These are phyloP conservation scores for Boletus sensibilis DNA, from an alignment of 768 basidiomycete genomes.

Conservation along the genomic window DNA sequence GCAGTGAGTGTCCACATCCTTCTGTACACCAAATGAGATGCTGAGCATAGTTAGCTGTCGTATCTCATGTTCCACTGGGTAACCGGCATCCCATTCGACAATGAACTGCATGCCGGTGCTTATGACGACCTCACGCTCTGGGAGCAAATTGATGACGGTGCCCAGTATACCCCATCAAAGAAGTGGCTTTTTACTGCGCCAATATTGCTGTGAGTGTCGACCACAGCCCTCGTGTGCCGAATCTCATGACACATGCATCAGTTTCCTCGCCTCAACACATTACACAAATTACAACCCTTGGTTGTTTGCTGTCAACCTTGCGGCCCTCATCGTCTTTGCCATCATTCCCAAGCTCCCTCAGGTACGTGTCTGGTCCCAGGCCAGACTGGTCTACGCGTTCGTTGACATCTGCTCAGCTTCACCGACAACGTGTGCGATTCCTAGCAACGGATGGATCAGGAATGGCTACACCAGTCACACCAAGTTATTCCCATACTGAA, in stretches of 20 bases:
- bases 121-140: slow-evolving; percentile 97
- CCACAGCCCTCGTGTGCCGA: not conserved
- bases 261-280: slow-evolving; percentile 96
- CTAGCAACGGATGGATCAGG: slow-evolving; percentile 65
- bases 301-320: slow-evolving; percentile 87
- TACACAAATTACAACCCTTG: slow-evolving; percentile 97
- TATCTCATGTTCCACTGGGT: slow-evolving; percentile 99
- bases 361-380: slow-evolving; percentile 43
- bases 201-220: slow-evolving; percentile 70
- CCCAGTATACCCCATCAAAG: slow-evolving; percentile 97
- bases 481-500: slow-evolving; percentile 56
- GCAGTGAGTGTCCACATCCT: slow-evolving; percentile 51
- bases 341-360: slow-evolving; percentile 96
- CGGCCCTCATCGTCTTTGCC: slow-evolving; percentile 70
- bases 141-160: slow-evolving; percentile 99
- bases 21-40: not conserved
- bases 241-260: slow-evolving; percentile 30
- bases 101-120: slow-evolving; percentile 82
- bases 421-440: slow-evolving; percentile 80
- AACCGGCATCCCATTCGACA: slow-evolving; percentile 94
- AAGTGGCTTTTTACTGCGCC: slow-evolving; percentile 95
- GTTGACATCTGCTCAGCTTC: slow-evolving; percentile 50
- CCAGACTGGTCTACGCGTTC: slow-evolving; percentile 9
- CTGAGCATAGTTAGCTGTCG: slow-evolving; percentile 58
- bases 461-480: slow-evolving; percentile 61